A percentile compares a stretch with the other conserved stretches of the same genome.
Conservation (phyloP, 495 filamentous ascomycete genomes). For the Extremus antarcticus region DNA sequence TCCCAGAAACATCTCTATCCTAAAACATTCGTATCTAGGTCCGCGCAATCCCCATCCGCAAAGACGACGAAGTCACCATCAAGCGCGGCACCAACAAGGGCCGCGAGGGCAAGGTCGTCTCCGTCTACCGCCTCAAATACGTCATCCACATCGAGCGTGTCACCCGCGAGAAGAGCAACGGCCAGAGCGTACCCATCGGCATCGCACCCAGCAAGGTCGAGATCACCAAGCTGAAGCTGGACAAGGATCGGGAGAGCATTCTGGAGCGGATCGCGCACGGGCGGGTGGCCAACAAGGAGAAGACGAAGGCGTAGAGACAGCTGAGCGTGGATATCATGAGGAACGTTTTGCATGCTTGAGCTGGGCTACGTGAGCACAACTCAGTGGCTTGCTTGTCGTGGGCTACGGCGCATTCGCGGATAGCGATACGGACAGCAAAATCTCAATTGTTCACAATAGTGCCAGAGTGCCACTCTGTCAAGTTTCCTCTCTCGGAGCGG, state of each 20-base stretch:
- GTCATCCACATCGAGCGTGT: conserved; percentile 87
- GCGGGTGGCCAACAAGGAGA: conserved; percentile 46
- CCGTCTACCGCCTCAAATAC: conserved; percentile 91
- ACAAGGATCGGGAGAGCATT: conserved; percentile 95
- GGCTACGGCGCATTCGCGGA: background rate
- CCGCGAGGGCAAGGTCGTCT: conserved; percentile 87
- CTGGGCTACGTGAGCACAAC: no score
- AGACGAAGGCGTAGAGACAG: conserved; percentile 36
- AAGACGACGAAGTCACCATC: conserved; percentile 90
- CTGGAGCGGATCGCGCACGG: conserved; percentile 72
- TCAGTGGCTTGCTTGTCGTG: no score
- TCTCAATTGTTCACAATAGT: background rate
- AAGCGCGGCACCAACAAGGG: conserved; percentile 86
- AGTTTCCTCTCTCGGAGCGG: no score
- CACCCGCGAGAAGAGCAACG: conserved; percentile 85
- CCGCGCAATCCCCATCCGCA: conserved; percentile 93
- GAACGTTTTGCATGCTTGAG: no score
- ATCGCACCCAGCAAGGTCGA: conserved; percentile 87
- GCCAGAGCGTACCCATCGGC: conserved; percentile 78
- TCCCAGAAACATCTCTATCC: no score
- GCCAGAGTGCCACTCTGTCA: background rate
- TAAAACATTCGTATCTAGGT: conserved; percentile 43
- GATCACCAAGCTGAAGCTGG: conserved; percentile 95
- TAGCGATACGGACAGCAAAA: background rate
- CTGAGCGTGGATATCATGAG: background rate